Base-by-base conservation (phyloP, 345 rosid genomes). In the Acer yangbiense region DNA sequence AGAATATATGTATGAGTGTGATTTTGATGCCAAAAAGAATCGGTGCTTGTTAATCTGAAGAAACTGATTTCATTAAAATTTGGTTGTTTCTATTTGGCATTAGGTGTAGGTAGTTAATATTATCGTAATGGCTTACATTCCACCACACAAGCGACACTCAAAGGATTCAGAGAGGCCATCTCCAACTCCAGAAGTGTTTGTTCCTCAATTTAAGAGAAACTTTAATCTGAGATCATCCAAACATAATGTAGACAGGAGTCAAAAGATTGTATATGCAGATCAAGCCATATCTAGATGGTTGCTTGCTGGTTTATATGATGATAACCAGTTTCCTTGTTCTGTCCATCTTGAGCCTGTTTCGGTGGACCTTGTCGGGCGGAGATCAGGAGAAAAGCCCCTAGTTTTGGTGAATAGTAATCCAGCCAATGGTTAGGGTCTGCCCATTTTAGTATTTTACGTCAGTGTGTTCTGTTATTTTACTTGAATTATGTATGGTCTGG, bases 121-220 rank as follows among this genome's bases (percentile, higher is more conserved):
- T 57, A 52, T 13, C 69, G 18, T 61, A 29, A 88, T 90, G 96
- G 87, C 96, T 71, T 91, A 91, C 44, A 55, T 91, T 72, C 92
- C 94, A 41, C 92, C 91, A 35, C 90, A 88, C 72, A 92, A 87
- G 87, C 85, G 94, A 41, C 82, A 83, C 72, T 79, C 79, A 6
- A 81, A 72, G 73, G 86, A 78, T 43, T 71, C 77, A 3, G 62
- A 9, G 16, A 84, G 20, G 70, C 84, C 83, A 35, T 20, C 84
- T 12, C 88, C 77, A 39, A 50, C 73, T 78, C 87, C 88, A 57
- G 87, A 87, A 10, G 66, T 50, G 60, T 69, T 78, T 48, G 44
- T 25, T 67, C 80, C 83, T 21, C 68, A 12, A 32, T 88, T 86
- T 81, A 79, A 61, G 64, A 86, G 71, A 60, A 85, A 80, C 5